Base-by-base conservation (phyloP, 2,329 filamentous ascomycete species). In the Paraphoma chrysanthemicola region DNA sequence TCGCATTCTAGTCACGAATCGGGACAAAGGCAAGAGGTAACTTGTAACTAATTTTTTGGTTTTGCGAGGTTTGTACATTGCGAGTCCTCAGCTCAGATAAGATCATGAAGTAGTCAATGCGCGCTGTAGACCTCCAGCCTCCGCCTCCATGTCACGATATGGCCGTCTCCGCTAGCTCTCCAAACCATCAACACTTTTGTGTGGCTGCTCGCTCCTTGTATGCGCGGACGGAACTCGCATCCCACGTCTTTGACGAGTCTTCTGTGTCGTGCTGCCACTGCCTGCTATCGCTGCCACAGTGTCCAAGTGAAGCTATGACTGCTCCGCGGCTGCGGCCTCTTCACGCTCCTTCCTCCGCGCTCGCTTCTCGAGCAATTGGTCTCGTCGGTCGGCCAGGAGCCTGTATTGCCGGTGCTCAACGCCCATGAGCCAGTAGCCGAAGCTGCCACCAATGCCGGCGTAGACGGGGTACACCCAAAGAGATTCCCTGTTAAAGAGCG, bases 371-470 rank as follows among this genome's bases (percentile, higher is more conserved):
- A 98, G 82, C 65, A 99, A 84, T 53, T 84, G 79, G 67, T 90
- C 85, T 83, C 93, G 93, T 74, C 93, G 88, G 74, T 94, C 90
- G 64, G 84, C 82, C 57, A 99, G 82, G 61, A 93, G 85, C 64
- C 86, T 86, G 67, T 89, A 85, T 80, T 98, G 94, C 76, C 88
- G 85, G 72, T 91, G 83, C 78, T 97, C 92, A 54, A 98, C 91
- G 62, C 92, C 91, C 82, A 93, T 89, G 69, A 99, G 83, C 93
- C 94, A 99, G 85, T 97, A 97, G 68, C 95, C 95, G 81, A 98
- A 97, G 80, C 90, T 92, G 69, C 89, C 93, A 69, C 93, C 93
- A 62, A 92, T 87, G 68, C 86, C 86, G 56, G 89, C 93, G 80
- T 95, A 99, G 69, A 94, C 81, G 53, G 95, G 95, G 82, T 97